Conservation (phyloP, 1,139 yeast species). For the Scheffersomyces quercinus region DNA sequence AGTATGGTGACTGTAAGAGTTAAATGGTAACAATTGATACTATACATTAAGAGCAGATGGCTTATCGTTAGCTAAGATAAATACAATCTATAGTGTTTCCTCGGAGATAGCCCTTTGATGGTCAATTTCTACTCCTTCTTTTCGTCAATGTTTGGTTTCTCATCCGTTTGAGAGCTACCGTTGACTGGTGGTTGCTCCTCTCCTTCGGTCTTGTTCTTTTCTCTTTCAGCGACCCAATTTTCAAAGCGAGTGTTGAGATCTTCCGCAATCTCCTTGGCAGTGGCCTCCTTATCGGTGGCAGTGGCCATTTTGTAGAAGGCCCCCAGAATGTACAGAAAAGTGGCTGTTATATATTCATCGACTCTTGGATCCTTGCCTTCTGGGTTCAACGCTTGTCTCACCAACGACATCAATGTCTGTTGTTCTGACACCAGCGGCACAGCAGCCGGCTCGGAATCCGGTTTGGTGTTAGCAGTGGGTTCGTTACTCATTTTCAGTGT, state of each 20-base stretch:
- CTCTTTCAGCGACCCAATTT: slow-evolving; percentile 27
- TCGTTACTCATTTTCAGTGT: no score
- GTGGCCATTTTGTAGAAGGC: slow-evolving; percentile 32
- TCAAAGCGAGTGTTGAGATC: slow-evolving; percentile 34
- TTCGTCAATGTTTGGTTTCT: neutral
- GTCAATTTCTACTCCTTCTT: neutral
- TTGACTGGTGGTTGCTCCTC: slow-evolving; percentile 2
- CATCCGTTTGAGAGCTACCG: neutral
- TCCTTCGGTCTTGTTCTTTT: slow-evolving; percentile 12
- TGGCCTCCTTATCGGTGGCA: slow-evolving; percentile 31
- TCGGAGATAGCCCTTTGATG: no score
- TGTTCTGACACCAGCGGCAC: slow-evolving; percentile 12
- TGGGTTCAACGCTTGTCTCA: slow-evolving; percentile 28
- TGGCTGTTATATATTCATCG: slow-evolving; percentile 29
- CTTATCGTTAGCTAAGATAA: no score
- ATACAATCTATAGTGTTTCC: no score
- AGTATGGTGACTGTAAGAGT: no score
- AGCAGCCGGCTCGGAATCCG: no score
- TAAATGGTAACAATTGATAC: no score
- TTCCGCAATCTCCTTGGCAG: slow-evolving; percentile 41
- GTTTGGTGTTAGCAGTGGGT: no score
- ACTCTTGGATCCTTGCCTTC: slow-evolving; percentile 28
- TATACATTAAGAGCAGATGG: no score
- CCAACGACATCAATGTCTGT: slow-evolving; percentile 15
- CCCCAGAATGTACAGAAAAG: slow-evolving; percentile 30